Base-by-base conservation (phyloP, 1,284 basidiomycete genomes). In the Athelia sp. region DNA sequence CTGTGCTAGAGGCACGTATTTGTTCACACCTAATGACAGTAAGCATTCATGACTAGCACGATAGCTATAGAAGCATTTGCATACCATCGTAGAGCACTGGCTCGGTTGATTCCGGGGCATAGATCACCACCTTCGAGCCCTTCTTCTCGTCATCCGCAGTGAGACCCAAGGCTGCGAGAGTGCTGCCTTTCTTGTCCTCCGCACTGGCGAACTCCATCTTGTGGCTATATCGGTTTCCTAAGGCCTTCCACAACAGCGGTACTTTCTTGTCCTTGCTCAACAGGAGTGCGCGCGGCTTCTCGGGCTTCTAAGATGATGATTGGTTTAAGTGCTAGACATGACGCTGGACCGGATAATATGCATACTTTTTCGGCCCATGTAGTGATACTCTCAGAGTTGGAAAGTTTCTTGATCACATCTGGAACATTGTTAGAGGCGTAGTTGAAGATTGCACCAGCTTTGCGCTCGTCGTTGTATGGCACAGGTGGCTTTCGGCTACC, bases 191-290 rank as follows among this genome's bases (percentile, higher is more conserved):
- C 14, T 76, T 74, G 63, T 93, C 90, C 44, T 79, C 79, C 59
- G 87, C 79, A 46, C 78, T 79, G 2, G 76, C 87, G 54, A 93
- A 81, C 22, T 72, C 74, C 19, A 93, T 74, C 58, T 83, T 74
- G 49, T 78, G 78, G 48, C 76, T 65, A 63, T 86, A 87, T 54
- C 85, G 87, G 62, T 90, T 89, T 11, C 79, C 84, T 32, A 95
- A 78, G 3, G 90, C 84, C 61, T 89, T 84, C 92, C 92, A 95
- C 46, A 94, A 70, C 24, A 94, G 71, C 1, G 92, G 92, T 3
- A 91, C 81, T 44, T 85, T 86, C 54, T 84, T 87, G 54, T 77
- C 84, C 68, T 78, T 87, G 59, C 81, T 92, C 60, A 84, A 72
- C 14, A 96, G 79, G 14, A 96, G 69, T 0, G 83, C 82, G 36